These are phyloP conservation scores for Vigna angularis DNA, from an alignment of 306 rosid genomes.

Conservation along the genomic window DNA sequence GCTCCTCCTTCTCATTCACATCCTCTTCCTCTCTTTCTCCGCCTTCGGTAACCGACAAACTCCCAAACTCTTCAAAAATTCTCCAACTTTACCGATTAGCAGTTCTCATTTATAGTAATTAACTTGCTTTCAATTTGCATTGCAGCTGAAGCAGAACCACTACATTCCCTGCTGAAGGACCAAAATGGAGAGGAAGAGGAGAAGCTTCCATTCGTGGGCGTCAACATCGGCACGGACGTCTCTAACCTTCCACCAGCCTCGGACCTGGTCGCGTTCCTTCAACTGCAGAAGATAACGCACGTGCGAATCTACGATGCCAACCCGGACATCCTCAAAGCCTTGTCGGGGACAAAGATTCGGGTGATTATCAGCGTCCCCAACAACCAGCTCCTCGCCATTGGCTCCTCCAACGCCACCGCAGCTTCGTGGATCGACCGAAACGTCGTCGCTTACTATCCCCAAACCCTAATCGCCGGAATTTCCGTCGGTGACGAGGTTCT, in stretches of 20 bases:
- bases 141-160: slow-evolving; percentile 47
- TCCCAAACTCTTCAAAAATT: not conserved
- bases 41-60: not conserved
- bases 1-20: slow-evolving; percentile 36
- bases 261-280: slow-evolving; percentile 68
- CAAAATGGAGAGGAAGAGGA: slow-evolving; percentile 41
- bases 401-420: slow-evolving; percentile 90
- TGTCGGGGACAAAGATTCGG: slow-evolving; percentile 69
- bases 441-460: slow-evolving; percentile 77
- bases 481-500: slow-evolving; percentile 96
- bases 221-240: slow-evolving; percentile 84
- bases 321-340: slow-evolving; percentile 71
- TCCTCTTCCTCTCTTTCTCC: slow-evolving; percentile 42
- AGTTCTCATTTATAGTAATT: not conserved
- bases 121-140: not conserved
- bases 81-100: not conserved
- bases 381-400: slow-evolving; percentile 88
- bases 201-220: slow-evolving; percentile 72
- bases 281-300: slow-evolving; percentile 72
- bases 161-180: slow-evolving; percentile 34
- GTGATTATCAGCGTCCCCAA: slow-evolving; percentile 85
- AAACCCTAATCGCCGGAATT: slow-evolving; percentile 72
- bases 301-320: slow-evolving; percentile 83
- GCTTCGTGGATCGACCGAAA: slow-evolving; percentile 85
- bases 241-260: slow-evolving; percentile 61